Conservation (phyloP, 1,284 basidiomycete genomes). For the Naganishia liquefaciens region DNA sequence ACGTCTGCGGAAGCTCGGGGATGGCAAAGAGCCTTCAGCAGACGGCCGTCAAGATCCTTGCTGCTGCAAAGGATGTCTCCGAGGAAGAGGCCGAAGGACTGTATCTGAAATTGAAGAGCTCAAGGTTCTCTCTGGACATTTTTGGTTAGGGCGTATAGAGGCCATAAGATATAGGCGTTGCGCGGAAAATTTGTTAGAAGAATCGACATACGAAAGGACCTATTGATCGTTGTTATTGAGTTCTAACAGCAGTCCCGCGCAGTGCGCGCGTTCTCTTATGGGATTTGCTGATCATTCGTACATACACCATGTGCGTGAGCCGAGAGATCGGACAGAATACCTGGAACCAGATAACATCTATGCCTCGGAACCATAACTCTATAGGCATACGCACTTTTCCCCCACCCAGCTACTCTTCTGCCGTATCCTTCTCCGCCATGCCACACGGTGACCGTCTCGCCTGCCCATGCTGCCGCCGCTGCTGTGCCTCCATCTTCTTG, state of each 20-base stretch:
- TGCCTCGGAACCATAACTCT: no score
- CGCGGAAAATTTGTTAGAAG: no score
- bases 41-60: conserved; percentile 14
- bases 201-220: no score
- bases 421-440: background rate
- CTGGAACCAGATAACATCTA: background rate
- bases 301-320: no score
- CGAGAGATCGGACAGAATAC: no score
- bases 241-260: no score
- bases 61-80: conserved; percentile 3
- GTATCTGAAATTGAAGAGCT: conserved; percentile 19
- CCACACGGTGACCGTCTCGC: background rate
- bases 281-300: no score
- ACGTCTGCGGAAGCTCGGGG: conserved; percentile 56
- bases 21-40: conserved; percentile 26
- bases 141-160: conserved; percentile 10
- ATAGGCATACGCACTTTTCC: no score
- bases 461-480: background rate
- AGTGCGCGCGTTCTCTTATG: no score
- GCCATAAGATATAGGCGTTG: no score
- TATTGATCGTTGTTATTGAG: no score
- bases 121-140: conserved; percentile 27
- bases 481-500: conserved; percentile 54
- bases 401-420: background rate
- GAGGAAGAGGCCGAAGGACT: conserved; percentile 17